Evolutionary conservation across 2,329 filamentous ascomycete species (phyloP).

Genomic region (Colletotrichum sp.): DNA sequence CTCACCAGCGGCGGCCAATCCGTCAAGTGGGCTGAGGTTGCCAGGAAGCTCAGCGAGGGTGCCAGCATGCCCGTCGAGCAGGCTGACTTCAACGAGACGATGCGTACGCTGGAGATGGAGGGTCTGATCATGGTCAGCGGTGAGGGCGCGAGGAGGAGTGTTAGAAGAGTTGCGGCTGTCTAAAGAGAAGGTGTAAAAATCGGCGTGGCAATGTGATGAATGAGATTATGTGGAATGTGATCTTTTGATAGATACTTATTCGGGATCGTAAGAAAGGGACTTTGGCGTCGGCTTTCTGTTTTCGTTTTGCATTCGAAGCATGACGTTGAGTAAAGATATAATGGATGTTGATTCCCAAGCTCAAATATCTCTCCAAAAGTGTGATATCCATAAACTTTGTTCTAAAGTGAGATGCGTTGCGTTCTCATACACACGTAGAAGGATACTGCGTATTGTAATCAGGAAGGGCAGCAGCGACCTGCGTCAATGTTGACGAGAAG

Average conservation of each 20-base stretch:
- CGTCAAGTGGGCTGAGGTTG: conserved; percentile 81
- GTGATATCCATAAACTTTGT: not conserved
- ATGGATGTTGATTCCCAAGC: not conserved
- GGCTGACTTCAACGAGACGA: conserved; percentile 81
- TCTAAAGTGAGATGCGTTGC: not conserved
- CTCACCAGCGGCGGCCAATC: conserved; percentile 71
- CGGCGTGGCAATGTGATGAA: not conserved
- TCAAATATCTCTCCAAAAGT: not conserved
- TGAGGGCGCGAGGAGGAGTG: conserved; percentile 81
- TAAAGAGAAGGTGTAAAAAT: conserved; percentile 31
- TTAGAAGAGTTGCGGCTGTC: conserved; percentile 73
- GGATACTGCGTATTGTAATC: not conserved
- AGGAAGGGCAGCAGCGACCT: not conserved
- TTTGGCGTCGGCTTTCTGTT: not conserved
- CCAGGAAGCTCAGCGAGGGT: conserved; percentile 73
- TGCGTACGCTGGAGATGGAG: conserved; percentile 83
- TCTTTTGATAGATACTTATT: conserved; percentile 33
- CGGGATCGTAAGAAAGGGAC: conserved; percentile 46
- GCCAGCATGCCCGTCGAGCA: conserved; percentile 75
- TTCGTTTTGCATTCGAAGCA: not conserved
- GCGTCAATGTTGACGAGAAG: not conserved
- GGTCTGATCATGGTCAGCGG: conserved; percentile 81
- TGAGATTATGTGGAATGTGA: conserved; percentile 14
- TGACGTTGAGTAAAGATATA: not conserved
- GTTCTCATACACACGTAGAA: not conserved